Evolutionary conservation across 2,329 filamentous ascomycete genomes (phyloP).

Genomic region (Fusarium tjaetaba): DNA sequence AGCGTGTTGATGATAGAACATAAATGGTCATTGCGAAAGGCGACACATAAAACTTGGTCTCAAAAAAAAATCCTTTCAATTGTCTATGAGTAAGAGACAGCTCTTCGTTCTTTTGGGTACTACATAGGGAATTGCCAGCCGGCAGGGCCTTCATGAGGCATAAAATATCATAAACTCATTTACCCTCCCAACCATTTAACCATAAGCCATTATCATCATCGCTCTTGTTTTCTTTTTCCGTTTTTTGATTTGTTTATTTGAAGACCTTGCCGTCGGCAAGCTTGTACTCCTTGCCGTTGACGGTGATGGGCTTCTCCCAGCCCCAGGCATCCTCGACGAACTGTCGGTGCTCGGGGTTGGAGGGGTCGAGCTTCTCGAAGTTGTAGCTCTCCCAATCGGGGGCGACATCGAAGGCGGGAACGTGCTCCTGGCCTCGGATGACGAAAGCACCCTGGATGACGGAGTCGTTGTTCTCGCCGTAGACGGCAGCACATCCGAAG

Average conservation of each 20-base stretch:
- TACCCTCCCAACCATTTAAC: conserved; percentile 44
- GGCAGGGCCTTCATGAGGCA: conserved; percentile 39
- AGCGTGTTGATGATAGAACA: neutral
- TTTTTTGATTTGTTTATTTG: conserved; percentile 74
- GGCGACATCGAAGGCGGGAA: conserved; percentile 93
- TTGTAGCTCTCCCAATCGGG: conserved; percentile 97
- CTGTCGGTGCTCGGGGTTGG: conserved; percentile 83
- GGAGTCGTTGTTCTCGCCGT: conserved; percentile 87
- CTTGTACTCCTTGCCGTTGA: conserved; percentile 88
- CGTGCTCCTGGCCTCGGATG: conserved; percentile 88
- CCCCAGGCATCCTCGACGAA: conserved; percentile 89
- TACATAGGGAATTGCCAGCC: conserved; percentile 36
- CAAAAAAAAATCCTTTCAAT: conserved; percentile 27
- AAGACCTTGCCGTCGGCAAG: conserved; percentile 97
- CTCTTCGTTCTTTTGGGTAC: conserved; percentile 30
- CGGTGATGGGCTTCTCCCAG: conserved; percentile 85
- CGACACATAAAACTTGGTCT: neutral
- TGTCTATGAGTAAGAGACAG: conserved; percentile 32
- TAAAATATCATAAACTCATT: conserved; percentile 45
- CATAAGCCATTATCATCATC: conserved; percentile 49
- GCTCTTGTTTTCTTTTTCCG: conserved; percentile 29
- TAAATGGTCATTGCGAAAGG: neutral
- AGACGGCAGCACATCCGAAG: conserved; percentile 91
- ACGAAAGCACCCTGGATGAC: conserved; percentile 94
- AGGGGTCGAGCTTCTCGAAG: conserved; percentile 95